Conservation (phyloP, 441 rosid genomes). For the California macrophylla region DNA sequence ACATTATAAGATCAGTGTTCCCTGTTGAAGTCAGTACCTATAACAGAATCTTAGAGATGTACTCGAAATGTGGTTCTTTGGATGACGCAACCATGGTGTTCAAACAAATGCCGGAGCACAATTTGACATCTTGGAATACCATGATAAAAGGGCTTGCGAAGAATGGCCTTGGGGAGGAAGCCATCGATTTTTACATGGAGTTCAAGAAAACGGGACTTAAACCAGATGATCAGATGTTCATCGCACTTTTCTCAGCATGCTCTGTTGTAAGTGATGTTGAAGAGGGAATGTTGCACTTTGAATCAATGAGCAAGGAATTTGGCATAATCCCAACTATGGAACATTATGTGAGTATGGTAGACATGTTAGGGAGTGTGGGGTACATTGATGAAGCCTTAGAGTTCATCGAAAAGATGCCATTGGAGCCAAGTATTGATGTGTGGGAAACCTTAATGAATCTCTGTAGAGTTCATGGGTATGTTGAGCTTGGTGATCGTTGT, state of each 20-base stretch:
- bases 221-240: slow-evolving; percentile 49
- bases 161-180: slow-evolving; percentile 71
- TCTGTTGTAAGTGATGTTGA: slow-evolving; percentile 48
- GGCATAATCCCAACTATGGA: slow-evolving; percentile 54
- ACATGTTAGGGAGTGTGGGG: slow-evolving; percentile 59
- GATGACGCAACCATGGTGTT: slow-evolving; percentile 42
- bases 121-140: slow-evolving; percentile 49
- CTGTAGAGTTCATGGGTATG: slow-evolving; percentile 59
- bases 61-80: slow-evolving; percentile 47
- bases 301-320: slow-evolving; percentile 52
- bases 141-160: slow-evolving; percentile 60
- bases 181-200: slow-evolving; percentile 52
- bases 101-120: slow-evolving; percentile 39
- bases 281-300: slow-evolving; percentile 72
- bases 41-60: slow-evolving; percentile 59
- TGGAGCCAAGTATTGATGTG: slow-evolving; percentile 44
- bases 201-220: slow-evolving; percentile 55
- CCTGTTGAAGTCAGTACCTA: slow-evolving; percentile 31
- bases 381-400: slow-evolving; percentile 68
- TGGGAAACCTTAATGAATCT: slow-evolving; percentile 74
- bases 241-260: slow-evolving; percentile 60
- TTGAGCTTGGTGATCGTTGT: slow-evolving; percentile 76
- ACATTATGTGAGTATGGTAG: slow-evolving; percentile 49
- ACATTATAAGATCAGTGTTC: slow-evolving; percentile 26
- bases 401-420: slow-evolving; percentile 57